A percentile compares a stretch with the other conserved stretches of the same genome.
phyloP scores from a whole-genome alignment of 768 basidiomycete genomes.

The Naganishia onofrii region DNA sequence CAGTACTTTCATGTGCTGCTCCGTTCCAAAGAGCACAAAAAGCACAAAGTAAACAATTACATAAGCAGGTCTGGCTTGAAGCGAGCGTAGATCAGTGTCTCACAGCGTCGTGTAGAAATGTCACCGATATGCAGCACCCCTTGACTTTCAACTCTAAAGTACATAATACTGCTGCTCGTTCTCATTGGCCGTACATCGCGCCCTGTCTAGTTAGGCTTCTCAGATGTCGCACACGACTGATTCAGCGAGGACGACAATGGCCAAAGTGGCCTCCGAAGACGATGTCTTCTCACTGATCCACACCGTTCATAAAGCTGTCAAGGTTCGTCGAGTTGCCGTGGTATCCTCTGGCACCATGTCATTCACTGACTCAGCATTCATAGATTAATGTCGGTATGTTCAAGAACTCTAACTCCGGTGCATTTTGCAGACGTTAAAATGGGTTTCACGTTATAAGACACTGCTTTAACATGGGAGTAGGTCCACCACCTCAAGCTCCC shows the following conservation, averaged over 20 bases:
- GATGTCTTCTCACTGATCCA: constrained; percentile 45
- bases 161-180: no score
- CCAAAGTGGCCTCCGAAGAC: not conserved
- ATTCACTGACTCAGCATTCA: not conserved
- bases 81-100: not conserved
- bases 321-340: constrained; percentile 4
- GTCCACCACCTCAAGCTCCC: not conserved
- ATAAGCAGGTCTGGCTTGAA: not conserved
- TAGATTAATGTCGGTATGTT: constrained; percentile 32
- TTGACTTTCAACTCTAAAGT: no score
- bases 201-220: no score
- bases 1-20: not conserved
- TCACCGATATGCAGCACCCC: not conserved
- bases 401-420: constrained; percentile 19
- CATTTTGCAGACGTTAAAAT: not conserved
- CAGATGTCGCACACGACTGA: not conserved
- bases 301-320: constrained; percentile 38
- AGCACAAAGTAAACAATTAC: constrained; percentile 8
- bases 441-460: constrained; percentile 33
- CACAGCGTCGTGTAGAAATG: not conserved
- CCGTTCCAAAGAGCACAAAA: no score
- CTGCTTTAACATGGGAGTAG: constrained; percentile 48
- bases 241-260: not conserved
- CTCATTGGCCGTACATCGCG: no score
- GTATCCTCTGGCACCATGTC: not conserved